These are phyloP conservation scores for Blastomyces percursus DNA, from an alignment of 2,329 filamentous ascomycete genomes.

Conservation along the genomic window DNA sequence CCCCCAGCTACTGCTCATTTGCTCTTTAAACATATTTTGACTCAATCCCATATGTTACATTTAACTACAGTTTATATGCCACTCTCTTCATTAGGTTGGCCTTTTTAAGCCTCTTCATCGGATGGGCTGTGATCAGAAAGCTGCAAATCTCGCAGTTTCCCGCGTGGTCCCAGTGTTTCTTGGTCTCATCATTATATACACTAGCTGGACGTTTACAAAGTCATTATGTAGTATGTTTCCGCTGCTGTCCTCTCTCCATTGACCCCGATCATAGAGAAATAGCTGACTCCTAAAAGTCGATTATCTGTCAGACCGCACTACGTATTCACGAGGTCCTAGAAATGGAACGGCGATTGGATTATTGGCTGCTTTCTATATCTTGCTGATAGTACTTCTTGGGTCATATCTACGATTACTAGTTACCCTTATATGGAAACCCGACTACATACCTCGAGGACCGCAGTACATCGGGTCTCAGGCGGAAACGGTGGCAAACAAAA, in stretches of 20 bases:
- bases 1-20: background rate
- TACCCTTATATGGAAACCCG: constrained; percentile 59
- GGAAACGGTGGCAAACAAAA: constrained; percentile 11
- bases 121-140: constrained; percentile 31
- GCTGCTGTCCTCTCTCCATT: background rate
- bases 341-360: constrained; percentile 55
- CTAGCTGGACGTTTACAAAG: constrained; percentile 59
- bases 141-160: constrained; percentile 48
- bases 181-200: constrained; percentile 54
- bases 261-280: background rate
- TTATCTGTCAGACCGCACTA: constrained; percentile 52
- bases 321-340: constrained; percentile 29
- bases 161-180: constrained; percentile 61
- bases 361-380: constrained; percentile 59
- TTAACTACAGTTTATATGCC: background rate
- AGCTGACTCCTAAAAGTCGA: constrained; percentile 43
- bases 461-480: constrained; percentile 24
- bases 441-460: constrained; percentile 57
- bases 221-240: constrained; percentile 54
- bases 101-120: constrained; percentile 11
- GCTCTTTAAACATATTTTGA: background rate
- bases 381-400: constrained; percentile 54
- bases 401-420: constrained; percentile 63
- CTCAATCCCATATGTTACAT: background rate
- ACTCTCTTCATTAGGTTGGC: background rate